Evolutionary conservation across 2,329 filamentous ascomycete genomes (phyloP).

Genomic region (Calycina marina): DNA sequence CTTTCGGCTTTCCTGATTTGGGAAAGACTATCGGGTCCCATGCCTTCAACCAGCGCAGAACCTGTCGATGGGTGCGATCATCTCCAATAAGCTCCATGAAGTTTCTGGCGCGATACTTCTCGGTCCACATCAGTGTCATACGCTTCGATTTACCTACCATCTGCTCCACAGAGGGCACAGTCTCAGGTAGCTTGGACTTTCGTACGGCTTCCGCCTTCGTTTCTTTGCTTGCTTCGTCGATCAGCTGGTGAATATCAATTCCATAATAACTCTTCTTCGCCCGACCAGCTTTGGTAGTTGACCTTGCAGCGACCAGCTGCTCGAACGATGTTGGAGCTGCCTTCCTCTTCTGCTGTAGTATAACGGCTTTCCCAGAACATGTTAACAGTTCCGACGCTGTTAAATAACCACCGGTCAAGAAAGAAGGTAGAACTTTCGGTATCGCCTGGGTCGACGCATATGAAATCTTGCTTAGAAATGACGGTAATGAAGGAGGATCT

Average conservation of each 20-base stretch:
- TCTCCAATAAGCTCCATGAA: conserved; percentile 93
- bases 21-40: conserved; percentile 95
- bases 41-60: conserved; percentile 82
- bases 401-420: conserved; percentile 8
- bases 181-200: conserved; percentile 25
- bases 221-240: conserved; percentile 52
- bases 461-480: background rate
- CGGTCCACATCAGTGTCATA: conserved; percentile 67
- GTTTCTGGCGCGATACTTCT: conserved; percentile 85
- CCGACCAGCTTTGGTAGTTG: conserved; percentile 49
- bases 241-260: conserved; percentile 73
- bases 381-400: conserved; percentile 16
- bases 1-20: conserved; percentile 41
- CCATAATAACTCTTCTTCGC: conserved; percentile 76
- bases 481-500: conserved; percentile 2
- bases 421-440: conserved; percentile 11
- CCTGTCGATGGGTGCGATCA: conserved; percentile 79
- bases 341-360: conserved; percentile 39
- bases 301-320: conserved; percentile 51
- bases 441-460: background rate
- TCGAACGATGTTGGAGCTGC: conserved; percentile 41
- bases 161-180: conserved; percentile 28
- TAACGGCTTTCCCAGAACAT: conserved; percentile 35
- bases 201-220: conserved; percentile 22
- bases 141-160: conserved; percentile 13